These are phyloP conservation scores for Backusella westeae DNA, from an alignment of 192 early-diverging fungal genomes.

Conservation along the genomic window DNA sequence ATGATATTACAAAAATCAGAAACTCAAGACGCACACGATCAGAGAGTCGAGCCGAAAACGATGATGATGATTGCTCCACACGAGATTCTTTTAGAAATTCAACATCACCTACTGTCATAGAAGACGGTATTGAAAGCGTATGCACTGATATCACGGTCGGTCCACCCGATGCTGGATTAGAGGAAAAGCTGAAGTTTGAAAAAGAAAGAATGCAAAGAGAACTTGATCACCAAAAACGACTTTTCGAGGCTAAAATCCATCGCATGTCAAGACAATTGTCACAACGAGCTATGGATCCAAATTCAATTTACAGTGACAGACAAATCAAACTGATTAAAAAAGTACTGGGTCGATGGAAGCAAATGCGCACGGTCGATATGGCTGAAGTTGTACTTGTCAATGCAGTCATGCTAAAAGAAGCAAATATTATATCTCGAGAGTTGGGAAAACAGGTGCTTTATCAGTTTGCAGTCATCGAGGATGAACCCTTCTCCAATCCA, in stretches of 20 bases:
- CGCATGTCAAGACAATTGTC: conserved; percentile 38
- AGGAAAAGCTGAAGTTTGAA: conserved; percentile 45
- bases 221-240: conserved; percentile 48
- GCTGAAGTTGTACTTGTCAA: conserved; percentile 68
- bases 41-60: conserved; percentile 43
- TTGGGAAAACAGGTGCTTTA: conserved; percentile 78
- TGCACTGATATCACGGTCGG: conserved; percentile 34
- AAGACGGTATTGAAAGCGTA: conserved; percentile 39
- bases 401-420: conserved; percentile 79
- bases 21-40: conserved; percentile 47
- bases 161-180: conserved; percentile 20
- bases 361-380: conserved; percentile 56
- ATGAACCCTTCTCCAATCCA: conserved; percentile 49
- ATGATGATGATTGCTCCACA: conserved; percentile 28
- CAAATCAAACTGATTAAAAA: conserved; percentile 42
- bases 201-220: conserved; percentile 53
- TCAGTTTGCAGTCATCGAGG: conserved; percentile 78
- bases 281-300: conserved; percentile 34
- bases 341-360: conserved; percentile 45
- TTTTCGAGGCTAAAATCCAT: conserved; percentile 54
- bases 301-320: conserved; percentile 41
- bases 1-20: conserved; percentile 56
- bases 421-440: conserved; percentile 86
- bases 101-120: conserved; percentile 19
- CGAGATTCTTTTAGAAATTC: conserved; percentile 26